These are phyloP conservation scores for Escovopsis sp. DNA, from an alignment of 2,329 filamentous ascomycete species.

Conservation along the genomic window DNA sequence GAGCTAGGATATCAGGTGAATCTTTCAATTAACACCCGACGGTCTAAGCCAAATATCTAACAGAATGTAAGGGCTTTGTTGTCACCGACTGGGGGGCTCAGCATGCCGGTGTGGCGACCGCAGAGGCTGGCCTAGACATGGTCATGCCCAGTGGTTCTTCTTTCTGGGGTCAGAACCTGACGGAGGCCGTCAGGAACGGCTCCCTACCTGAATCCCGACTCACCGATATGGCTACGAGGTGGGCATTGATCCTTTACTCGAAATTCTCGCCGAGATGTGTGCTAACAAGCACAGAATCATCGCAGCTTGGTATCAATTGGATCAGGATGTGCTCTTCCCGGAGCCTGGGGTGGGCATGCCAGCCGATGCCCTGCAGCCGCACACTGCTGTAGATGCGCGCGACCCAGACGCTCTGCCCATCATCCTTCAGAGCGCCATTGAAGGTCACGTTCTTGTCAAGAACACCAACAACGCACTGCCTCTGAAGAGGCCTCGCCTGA, in stretches of 20 bases:
- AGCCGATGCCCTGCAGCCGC: conserved; percentile 30
- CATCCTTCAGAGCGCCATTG: conserved; percentile 41
- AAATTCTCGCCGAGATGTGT: not conserved
- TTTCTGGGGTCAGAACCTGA: conserved; percentile 39
- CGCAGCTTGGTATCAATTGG: conserved; percentile 41
- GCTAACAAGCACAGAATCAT: conserved; percentile 20
- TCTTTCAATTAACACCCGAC: too few species aligned
- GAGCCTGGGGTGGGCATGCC: conserved; percentile 38
- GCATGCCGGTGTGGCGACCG: conserved; percentile 45
- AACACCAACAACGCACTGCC: conserved; percentile 42
- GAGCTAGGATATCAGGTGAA: conserved; percentile 38
- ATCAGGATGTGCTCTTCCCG: conserved; percentile 33
- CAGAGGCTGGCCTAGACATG: conserved; percentile 56
- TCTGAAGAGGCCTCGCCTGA: conserved; percentile 30
- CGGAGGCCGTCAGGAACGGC: conserved; percentile 44
- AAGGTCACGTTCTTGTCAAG: conserved; percentile 51
- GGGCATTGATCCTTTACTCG: not conserved
- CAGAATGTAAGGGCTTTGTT: conserved; percentile 37
- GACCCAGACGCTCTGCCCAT: conserved; percentile 26
- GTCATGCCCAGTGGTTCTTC: conserved; percentile 41
- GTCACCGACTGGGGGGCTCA: conserved; percentile 55
- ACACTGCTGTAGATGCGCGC: conserved; percentile 38
- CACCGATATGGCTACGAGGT: conserved; percentile 44
- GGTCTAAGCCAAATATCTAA: too few species aligned
- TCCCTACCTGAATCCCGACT: conserved; percentile 39